Evolutionary conservation across 768 basidiomycete species (phyloP).

Genomic region (Agrocybe pediades): DNA sequence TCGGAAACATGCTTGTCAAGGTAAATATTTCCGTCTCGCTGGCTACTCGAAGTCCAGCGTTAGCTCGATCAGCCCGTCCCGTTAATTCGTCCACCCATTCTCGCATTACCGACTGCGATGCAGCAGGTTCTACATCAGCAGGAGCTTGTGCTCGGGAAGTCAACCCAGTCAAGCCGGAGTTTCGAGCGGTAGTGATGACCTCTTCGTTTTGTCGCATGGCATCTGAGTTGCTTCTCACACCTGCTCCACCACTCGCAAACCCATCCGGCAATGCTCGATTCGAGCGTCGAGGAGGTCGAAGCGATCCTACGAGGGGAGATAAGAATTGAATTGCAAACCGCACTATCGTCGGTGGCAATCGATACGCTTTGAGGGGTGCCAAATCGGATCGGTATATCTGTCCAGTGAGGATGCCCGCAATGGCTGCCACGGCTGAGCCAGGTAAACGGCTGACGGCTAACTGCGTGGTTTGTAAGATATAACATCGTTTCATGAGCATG

Average conservation of each 20-base stretch:
- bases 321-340: constrained; percentile 58
- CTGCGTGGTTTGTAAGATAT: constrained; percentile 35
- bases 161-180: constrained; percentile 20
- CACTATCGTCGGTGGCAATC: constrained; percentile 63
- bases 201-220: constrained; percentile 48
- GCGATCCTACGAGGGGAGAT: constrained; percentile 67
- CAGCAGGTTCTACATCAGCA: constrained; percentile 18
- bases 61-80: constrained; percentile 56
- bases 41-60: constrained; percentile 66
- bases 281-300: constrained; percentile 62
- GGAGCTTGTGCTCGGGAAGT: constrained; percentile 14
- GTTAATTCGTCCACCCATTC: constrained; percentile 84
- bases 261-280: constrained; percentile 77
- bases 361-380: constrained; percentile 76
- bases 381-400: constrained; percentile 85
- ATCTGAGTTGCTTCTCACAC: constrained; percentile 20
- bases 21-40: constrained; percentile 76
- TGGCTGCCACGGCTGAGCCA: constrained; percentile 59
- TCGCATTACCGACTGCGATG: constrained; percentile 56
- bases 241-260: constrained; percentile 17
- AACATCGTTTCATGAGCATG: neutral
- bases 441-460: constrained; percentile 70
- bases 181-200: constrained; percentile 62
- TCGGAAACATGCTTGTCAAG: constrained; percentile 82
- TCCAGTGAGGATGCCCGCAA: constrained; percentile 70